phyloP scores from a whole-genome alignment of 2,329 filamentous ascomycete species.

The Apiospora koreana region DNA sequence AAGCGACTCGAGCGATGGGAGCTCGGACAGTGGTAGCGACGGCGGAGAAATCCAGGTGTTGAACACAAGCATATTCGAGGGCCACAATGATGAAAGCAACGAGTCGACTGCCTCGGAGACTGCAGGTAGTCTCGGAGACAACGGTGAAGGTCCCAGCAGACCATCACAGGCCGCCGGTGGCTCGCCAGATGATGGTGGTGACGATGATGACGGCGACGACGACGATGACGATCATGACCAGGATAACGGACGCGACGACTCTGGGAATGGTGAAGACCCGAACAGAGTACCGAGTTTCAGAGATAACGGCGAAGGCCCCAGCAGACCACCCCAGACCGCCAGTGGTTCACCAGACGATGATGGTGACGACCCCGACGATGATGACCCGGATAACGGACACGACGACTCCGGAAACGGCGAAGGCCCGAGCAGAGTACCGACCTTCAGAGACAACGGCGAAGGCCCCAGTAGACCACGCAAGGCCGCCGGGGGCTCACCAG shows the following conservation, averaged over 20 bases:
- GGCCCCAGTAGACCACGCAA: too few species aligned
- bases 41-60: background rate
- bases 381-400: background rate
- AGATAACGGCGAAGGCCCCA: too few species aligned
- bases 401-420: background rate
- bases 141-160: background rate
- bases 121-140: background rate
- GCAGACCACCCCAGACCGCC: too few species aligned
- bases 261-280: too few species aligned
- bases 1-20: background rate
- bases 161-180: background rate
- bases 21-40: background rate
- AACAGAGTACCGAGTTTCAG: too few species aligned
- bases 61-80: background rate
- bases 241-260: background rate
- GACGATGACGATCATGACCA: background rate
- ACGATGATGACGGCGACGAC: background rate
- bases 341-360: too few species aligned
- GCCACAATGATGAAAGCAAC: background rate
- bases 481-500: too few species aligned
- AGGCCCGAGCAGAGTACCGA: too few species aligned
- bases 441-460: too few species aligned
- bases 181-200: background rate
- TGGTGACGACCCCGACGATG: background rate
- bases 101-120: background rate